Evolutionary conservation across 352 stramenopile genomes (phyloP), one percentile per base, ranked within the genome.

Genomic region (Pythium utonaiense): DNA sequence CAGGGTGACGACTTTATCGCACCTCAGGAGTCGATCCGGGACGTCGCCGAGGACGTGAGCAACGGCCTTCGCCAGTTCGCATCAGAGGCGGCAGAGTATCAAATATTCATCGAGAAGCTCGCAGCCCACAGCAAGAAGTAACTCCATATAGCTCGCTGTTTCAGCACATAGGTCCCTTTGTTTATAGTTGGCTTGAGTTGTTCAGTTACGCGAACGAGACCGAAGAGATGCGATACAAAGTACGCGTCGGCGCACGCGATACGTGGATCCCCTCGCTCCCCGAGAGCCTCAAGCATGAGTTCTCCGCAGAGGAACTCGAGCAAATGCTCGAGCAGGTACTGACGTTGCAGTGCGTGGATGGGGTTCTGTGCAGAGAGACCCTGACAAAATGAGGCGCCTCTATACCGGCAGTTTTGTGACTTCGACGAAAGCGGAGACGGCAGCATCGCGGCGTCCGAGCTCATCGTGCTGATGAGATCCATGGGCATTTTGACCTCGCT

Each of bases 1-100:
- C 74, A 88, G 31, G 83, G 83, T 3, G 57, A 67, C 3, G 78
- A 90, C 55, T 92, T 92, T 66, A 73, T 86, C n/a, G 74, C 73
- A 2, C 69, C 70, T 1, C 75, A 89, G 59, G 74, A 66, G 33
- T 77, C 70, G 14, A 92, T 92, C 63, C 77, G 77, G 0, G 49
- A 78, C 0, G 77, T 89, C 6, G 83, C 78, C 6, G 24, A 53
- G 6, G 75, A 85, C 47, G 68, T 92, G 54, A 76, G 86, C 62
- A 42, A 71, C n/a, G 83, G 78, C 25, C 44, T 90, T 38, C 67
- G 69, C 21, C 77, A 73, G 44, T 93, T 90, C 60, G 78, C 78
- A 1, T 59, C 77, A 25, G 80, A 92, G 56, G 68, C 69, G 8
- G 57, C 69, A 3, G 62, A 36, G 25, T 92, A 89, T 47, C 66